A percentile compares a stretch with the other conserved stretches of the same genome.
These are phyloP conservation scores for Harringtonia lauricola DNA, from an alignment of 2,329 filamentous ascomycete species.

Conservation along the genomic window DNA sequence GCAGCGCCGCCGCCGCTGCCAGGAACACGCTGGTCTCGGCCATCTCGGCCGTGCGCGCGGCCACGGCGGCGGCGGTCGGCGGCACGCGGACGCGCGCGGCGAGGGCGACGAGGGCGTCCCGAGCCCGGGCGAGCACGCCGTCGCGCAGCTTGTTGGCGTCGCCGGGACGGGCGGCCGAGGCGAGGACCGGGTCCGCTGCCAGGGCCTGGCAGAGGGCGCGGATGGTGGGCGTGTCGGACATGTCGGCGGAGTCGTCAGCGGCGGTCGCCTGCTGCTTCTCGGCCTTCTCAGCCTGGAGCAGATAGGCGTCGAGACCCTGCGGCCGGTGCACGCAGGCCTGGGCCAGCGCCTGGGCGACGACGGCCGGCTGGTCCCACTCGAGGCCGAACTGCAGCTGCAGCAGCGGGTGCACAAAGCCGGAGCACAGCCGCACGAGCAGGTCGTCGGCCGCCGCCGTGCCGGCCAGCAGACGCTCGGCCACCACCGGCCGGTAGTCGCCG, in stretches of 20 bases:
- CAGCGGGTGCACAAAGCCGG: conserved; percentile 64
- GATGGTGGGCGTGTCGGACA: conserved; percentile 32
- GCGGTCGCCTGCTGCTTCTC: neutral
- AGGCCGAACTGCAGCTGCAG: conserved; percentile 81
- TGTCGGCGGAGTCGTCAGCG: too few species aligned
- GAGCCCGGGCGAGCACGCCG: conserved; percentile 53
- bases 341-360: conserved; percentile 70
- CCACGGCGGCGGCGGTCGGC: conserved; percentile 47
- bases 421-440: conserved; percentile 57
- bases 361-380: conserved; percentile 71
- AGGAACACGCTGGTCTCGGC: conserved; percentile 48
- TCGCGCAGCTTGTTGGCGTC: conserved; percentile 57
- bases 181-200: conserved; percentile 43
- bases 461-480: conserved; percentile 60
- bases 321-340: conserved; percentile 58
- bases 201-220: conserved; percentile 52
- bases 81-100: conserved; percentile 47
- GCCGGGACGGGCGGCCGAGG: conserved; percentile 32
- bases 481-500: conserved; percentile 34
- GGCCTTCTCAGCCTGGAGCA: conserved; percentile 1
- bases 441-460: conserved; percentile 54
- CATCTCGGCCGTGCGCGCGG: conserved; percentile 49
- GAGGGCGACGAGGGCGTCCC: conserved; percentile 50
- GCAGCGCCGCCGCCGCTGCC: conserved; percentile 45
- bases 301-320: neutral